Percentiles rank a stretch among this genome's conserved stretches.
phyloP scores from a whole-genome alignment of 179 eudicot genomes.

The Corrigiola litoralis region DNA sequence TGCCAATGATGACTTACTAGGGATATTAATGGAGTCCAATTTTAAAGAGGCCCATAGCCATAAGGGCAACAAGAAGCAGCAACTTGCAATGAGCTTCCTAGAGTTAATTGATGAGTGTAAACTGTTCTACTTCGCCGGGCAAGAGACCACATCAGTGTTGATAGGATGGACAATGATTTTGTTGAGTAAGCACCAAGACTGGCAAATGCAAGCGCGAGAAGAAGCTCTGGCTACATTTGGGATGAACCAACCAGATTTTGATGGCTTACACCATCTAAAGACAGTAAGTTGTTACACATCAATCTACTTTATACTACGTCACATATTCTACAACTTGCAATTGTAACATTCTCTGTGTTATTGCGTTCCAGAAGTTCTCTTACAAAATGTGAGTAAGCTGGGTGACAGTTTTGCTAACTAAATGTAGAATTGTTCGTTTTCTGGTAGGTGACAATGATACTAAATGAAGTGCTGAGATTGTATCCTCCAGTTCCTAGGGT shows the following conservation, averaged over 20 bases:
- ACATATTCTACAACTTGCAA: not conserved
- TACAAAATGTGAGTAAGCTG: not conserved
- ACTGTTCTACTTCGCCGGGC: slow-evolving; percentile 19
- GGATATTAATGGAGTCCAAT: slow-evolving; percentile 15
- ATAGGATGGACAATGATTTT: slow-evolving; percentile 16
- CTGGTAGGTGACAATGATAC: slow-evolving; percentile 25
- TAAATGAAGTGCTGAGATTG: slow-evolving; percentile 29
- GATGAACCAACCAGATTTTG: slow-evolving; percentile 8
- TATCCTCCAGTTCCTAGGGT: slow-evolving; percentile 12
- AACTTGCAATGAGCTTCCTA: not conserved
- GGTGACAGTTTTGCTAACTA: not conserved
- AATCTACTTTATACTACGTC: not conserved
- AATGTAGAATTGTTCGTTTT: not conserved
- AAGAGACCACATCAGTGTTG: slow-evolving; percentile 21
- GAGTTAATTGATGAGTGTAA: slow-evolving; percentile 19
- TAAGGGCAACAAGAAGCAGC: not conserved
- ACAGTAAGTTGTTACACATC: not conserved
- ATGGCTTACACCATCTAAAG: slow-evolving; percentile 19
- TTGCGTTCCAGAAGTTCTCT: not conserved
- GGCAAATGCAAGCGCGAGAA: slow-evolving; percentile 20
- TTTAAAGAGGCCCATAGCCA: not conserved
- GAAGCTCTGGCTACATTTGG: slow-evolving; percentile 24
- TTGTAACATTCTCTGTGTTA: not conserved
- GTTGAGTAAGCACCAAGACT: slow-evolving; percentile 19
- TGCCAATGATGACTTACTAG: slow-evolving; percentile 17